Evolutionary conservation across 2,329 filamentous ascomycete species (phyloP).

Genomic region (Cordyceps javanica): DNA sequence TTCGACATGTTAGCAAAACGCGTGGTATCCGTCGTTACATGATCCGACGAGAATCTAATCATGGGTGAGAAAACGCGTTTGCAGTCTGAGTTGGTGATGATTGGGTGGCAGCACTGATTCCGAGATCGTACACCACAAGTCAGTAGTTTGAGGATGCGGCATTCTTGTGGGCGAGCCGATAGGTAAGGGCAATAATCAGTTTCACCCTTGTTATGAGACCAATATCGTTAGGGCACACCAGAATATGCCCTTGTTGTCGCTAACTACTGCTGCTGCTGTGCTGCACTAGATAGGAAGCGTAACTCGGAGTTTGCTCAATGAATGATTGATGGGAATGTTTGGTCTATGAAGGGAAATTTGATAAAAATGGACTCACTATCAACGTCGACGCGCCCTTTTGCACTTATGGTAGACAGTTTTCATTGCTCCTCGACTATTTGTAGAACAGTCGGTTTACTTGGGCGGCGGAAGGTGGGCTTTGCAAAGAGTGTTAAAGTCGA

Average conservation of each 20-base stretch:
- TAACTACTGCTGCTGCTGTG: background rate
- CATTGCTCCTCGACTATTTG: background rate
- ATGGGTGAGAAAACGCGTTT: background rate
- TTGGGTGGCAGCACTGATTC: background rate
- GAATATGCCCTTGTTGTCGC: background rate
- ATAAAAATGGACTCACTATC: background rate
- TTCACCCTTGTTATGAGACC: background rate
- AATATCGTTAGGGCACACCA: background rate
- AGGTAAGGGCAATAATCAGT: background rate
- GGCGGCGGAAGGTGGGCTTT: background rate
- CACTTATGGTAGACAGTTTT: background rate
- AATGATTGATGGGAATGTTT: background rate
- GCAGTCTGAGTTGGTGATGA: background rate
- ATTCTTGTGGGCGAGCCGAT: background rate
- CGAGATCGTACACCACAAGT: background rate
- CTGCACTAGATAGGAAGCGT: background rate
- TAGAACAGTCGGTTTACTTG: background rate
- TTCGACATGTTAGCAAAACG: background rate
- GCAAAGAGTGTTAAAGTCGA: background rate
- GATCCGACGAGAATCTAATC: background rate
- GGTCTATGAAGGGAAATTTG: background rate
- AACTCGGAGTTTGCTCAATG: background rate
- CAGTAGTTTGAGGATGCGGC: background rate
- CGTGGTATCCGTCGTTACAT: background rate
- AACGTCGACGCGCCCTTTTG: background rate